Conservation (phyloP, 2,329 filamentous ascomycete genomes). For the Aspergillus quadricinctus region DNA sequence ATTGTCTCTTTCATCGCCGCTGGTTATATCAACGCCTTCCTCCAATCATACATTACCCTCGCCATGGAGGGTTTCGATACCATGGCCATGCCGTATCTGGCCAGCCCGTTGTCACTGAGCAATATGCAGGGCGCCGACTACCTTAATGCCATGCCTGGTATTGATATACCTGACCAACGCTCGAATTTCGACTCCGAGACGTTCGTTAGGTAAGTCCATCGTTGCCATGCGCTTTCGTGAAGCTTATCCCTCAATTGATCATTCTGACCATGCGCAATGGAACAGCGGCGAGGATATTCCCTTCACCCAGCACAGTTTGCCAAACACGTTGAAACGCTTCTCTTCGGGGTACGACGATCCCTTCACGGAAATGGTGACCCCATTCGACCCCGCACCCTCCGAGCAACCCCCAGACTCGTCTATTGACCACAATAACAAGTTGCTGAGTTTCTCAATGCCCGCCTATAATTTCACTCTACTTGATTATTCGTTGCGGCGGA, state of each 20-base stretch:
- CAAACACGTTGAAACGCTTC: constrained; percentile 46
- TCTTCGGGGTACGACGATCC: constrained; percentile 47
- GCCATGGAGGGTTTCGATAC: constrained; percentile 57
- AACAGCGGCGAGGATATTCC: constrained; percentile 49
- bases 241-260: not conserved
- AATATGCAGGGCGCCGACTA: constrained; percentile 47
- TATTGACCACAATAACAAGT: constrained; percentile 63
- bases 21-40: not conserved
- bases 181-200: constrained; percentile 59
- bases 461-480: constrained; percentile 57
- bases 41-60: constrained; percentile 9
- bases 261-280: not conserved
- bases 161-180: constrained; percentile 56
- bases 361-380: constrained; percentile 48
- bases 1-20: not conserved
- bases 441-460: constrained; percentile 68
- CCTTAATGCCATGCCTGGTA: constrained; percentile 46
- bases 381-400: constrained; percentile 39
- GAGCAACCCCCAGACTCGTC: constrained; percentile 53
- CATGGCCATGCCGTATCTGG: constrained; percentile 60
- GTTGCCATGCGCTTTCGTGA: not conserved
- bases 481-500: constrained; percentile 55
- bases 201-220: constrained; percentile 52
- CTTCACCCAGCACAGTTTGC: constrained; percentile 43
- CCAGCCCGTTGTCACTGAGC: constrained; percentile 53